Conservation (phyloP, 2,329 filamentous ascomycete genomes). For the Clonostachys sp. region DNA sequence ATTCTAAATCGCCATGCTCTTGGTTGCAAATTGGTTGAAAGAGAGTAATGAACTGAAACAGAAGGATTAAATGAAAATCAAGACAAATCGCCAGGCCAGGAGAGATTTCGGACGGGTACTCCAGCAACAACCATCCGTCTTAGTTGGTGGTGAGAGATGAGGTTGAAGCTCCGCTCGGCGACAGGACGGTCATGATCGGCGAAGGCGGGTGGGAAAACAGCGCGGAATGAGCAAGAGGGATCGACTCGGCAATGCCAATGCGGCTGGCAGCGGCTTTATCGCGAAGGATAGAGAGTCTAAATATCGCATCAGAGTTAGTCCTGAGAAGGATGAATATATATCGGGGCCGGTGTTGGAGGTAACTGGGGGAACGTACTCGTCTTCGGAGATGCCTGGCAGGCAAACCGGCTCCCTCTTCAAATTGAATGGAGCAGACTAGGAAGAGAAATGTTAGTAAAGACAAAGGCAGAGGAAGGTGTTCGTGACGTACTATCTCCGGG, state of each 20-base stretch:
- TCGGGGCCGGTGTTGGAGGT: slow-evolving; percentile 1
- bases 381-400: slow-evolving; percentile 51
- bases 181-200: not conserved
- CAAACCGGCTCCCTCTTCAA: slow-evolving; percentile 48
- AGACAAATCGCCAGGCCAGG: too few relatives aligned
- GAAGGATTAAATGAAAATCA: too few relatives aligned
- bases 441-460: not conserved
- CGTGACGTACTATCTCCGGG: slow-evolving; percentile 40
- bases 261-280: slow-evolving; percentile 46
- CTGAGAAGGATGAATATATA: not conserved
- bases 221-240: slow-evolving; percentile 11
- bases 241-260: slow-evolving; percentile 35
- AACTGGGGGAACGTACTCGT: slow-evolving; percentile 43
- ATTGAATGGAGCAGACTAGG: slow-evolving; percentile 53
- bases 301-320: not conserved
- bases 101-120: too few relatives aligned
- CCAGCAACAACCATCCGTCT: too few relatives aligned
- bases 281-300: slow-evolving; percentile 42
- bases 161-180: not conserved
- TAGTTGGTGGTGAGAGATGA: too few relatives aligned
- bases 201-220: not conserved
- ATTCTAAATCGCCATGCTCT: too few relatives aligned
- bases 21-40: too few relatives aligned
- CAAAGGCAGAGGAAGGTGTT: not conserved
- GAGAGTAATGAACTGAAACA: too few relatives aligned